A percentile compares a stretch with the other conserved stretches of the same genome.
These are phyloP conservation scores for Vanrija pseudolonga DNA, from an alignment of 1,284 basidiomycete genomes.

Conservation along the genomic window DNA sequence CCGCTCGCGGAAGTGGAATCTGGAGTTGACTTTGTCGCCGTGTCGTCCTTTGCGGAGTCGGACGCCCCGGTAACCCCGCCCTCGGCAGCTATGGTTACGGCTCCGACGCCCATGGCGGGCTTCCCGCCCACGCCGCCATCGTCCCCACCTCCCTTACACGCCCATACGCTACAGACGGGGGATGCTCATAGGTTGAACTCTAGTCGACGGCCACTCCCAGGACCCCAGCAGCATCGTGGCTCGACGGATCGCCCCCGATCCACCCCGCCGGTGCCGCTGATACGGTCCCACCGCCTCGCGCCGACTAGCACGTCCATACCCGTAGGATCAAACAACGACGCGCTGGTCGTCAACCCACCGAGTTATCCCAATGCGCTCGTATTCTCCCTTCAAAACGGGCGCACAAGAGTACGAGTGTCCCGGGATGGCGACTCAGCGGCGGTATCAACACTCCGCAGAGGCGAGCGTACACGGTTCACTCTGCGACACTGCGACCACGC, in stretches of 20 bases:
- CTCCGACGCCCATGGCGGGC: neutral
- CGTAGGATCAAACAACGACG: neutral
- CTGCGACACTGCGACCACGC: neutral
- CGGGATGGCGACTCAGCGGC: neutral
- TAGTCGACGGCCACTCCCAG: neutral
- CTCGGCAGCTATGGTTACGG: too few relatives aligned
- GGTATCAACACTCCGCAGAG: neutral
- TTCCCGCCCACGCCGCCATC: conserved; percentile 7
- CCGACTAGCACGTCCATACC: conserved; percentile 16
- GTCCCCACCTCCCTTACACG: neutral
- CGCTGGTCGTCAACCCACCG: conserved; percentile 15
- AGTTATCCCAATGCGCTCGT: conserved; percentile 1
- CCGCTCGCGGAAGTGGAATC: too few relatives aligned
- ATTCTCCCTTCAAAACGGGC: conserved; percentile 5
- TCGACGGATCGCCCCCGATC: too few relatives aligned
- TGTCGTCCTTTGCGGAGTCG: neutral
- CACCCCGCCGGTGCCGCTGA: conserved; percentile 1
- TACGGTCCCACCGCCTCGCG: conserved; percentile 23
- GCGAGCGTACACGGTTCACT: neutral
- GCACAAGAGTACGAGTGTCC: neutral
- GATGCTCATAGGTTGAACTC: too few relatives aligned
- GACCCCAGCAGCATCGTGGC: conserved; percentile 1
- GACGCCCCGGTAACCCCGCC: neutral
- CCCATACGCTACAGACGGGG: neutral
- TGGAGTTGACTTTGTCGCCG: neutral